phyloP scores from a whole-genome alignment of 805 yeast species.

The Lipomyces sp. region DNA sequence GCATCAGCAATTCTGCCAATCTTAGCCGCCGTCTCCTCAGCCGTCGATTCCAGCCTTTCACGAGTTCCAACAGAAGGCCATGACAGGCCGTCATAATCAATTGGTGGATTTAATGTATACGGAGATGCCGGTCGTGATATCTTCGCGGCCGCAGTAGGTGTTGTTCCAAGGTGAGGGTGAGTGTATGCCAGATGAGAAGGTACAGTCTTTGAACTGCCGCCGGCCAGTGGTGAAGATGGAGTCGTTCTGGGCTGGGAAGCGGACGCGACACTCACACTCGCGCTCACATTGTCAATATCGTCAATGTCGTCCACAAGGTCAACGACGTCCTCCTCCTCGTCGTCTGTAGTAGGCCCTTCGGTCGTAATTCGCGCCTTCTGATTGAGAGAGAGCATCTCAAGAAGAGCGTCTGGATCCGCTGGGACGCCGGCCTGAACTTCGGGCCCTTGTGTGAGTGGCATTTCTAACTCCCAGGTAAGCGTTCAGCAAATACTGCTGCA shows the following conservation, averaged over 20 bases:
- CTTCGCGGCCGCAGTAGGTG: conserved; percentile 55
- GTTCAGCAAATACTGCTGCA: not conserved
- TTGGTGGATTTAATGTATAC: conserved; percentile 79
- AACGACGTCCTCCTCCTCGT: conserved; percentile 24
- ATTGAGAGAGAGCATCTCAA: conserved; percentile 23
- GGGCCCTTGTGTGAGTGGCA: conserved; percentile 18
- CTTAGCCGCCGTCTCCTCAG: conserved; percentile 67
- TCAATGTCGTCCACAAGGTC: conserved; percentile 18
- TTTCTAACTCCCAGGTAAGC: not conserved
- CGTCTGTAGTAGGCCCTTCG: conserved; percentile 25
- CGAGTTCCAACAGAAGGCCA: conserved; percentile 94
- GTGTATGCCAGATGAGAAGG: conserved; percentile 20
- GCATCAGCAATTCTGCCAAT: conserved; percentile 83
- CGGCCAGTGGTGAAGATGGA: conserved; percentile 13
- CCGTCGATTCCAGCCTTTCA: conserved; percentile 67
- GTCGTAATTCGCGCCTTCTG: conserved; percentile 23
- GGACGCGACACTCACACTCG: conserved; percentile 7
- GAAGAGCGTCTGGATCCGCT: conserved; percentile 27
- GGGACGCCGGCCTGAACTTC: conserved; percentile 3
- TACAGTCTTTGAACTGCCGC: conserved; percentile 3
- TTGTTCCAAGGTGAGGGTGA: conserved; percentile 24
- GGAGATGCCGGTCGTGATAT: conserved; percentile 82
- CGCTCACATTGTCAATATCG: conserved; percentile 17
- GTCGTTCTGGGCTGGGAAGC: conserved; percentile 13
- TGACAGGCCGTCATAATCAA: conserved; percentile 87